Percentiles rank a stretch among this genome's conserved stretches.
Conservation (phyloP, 805 yeast species). For the Candida suzukii region DNA sequence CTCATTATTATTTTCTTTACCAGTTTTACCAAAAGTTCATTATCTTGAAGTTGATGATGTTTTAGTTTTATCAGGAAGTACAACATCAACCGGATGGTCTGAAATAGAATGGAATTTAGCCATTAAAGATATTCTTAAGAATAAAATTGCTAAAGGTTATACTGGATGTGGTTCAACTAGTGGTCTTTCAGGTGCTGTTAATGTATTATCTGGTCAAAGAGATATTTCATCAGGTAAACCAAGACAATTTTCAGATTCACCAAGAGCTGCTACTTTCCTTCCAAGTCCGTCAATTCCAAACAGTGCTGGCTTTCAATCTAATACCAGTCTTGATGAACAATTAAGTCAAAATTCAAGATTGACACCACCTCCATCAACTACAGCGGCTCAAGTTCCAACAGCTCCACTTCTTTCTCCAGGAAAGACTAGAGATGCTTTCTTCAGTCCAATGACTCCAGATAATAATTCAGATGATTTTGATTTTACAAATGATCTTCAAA, state of each 20-base stretch:
- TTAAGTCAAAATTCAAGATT: neutral
- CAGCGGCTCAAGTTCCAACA: neutral
- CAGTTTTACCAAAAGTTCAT: constrained; percentile 71
- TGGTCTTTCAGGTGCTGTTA: constrained; percentile 53
- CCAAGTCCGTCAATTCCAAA: constrained; percentile 1
- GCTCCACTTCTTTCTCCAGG: neutral
- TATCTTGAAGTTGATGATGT: constrained; percentile 61
- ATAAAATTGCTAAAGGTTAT: constrained; percentile 27
- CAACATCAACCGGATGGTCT: constrained; percentile 24
- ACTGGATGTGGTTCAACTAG: constrained; percentile 30
- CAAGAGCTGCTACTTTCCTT: neutral
- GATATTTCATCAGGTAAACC: constrained; percentile 18
- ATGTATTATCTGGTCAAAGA: constrained; percentile 14
- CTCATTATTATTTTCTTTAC: constrained; percentile 74
- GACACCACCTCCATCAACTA: neutral
- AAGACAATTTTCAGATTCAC: constrained; percentile 8
- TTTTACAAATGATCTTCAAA: neutral
- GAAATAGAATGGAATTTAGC: constrained; percentile 27
- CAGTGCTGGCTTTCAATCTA: neutral
- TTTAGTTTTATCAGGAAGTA: constrained; percentile 23
- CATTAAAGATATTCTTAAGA: constrained; percentile 27
- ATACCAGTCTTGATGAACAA: neutral
- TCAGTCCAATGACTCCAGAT: neutral
- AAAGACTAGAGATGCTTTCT: neutral
- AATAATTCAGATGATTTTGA: neutral